These are phyloP conservation scores for Solanum gracilifrons DNA, from an alignment of 257 asterid genomes.

Conservation along the genomic window DNA sequence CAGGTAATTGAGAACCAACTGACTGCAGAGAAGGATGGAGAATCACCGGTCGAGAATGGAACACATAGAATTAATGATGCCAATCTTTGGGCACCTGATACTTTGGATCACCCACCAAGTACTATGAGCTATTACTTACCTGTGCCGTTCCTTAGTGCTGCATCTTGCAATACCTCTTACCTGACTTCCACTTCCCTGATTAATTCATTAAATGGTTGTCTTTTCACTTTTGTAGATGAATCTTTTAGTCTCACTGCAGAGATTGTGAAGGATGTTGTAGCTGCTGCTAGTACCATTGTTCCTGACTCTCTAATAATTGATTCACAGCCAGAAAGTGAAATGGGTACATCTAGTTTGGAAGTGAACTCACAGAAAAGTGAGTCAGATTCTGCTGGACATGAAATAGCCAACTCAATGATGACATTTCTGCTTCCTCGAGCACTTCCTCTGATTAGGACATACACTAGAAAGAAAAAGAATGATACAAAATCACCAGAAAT, in stretches of 20 bases:
- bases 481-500: conserved; percentile 13
- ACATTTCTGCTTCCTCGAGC: conserved; percentile 74
- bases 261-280: conserved; percentile 19
- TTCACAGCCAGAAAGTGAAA: conserved; percentile 51
- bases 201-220: not conserved
- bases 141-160: not conserved
- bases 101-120: conserved; percentile 57
- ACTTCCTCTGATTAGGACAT: conserved; percentile 71
- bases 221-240: conserved; percentile 26
- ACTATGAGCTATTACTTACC: conserved; percentile 6
- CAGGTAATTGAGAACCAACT: conserved; percentile 12
- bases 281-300: conserved; percentile 15
- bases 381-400: conserved; percentile 46
- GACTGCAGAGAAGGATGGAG: conserved; percentile 26
- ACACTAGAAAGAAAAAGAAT: conserved; percentile 61
- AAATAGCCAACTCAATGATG: conserved; percentile 66
- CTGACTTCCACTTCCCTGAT: not conserved
- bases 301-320: conserved; percentile 29
- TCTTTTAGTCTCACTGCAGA: conserved; percentile 14
- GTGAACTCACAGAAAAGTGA: conserved; percentile 40
- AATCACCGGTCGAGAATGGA: conserved; percentile 16
- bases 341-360: conserved; percentile 16
- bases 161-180: not conserved
- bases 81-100: conserved; percentile 47
- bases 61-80: conserved; percentile 18